Percentiles rank a stretch among this genome's conserved stretches.
phyloP scores from a whole-genome alignment of 1,284 basidiomycete species.

The Phellopilus nigrolimitatus region DNA sequence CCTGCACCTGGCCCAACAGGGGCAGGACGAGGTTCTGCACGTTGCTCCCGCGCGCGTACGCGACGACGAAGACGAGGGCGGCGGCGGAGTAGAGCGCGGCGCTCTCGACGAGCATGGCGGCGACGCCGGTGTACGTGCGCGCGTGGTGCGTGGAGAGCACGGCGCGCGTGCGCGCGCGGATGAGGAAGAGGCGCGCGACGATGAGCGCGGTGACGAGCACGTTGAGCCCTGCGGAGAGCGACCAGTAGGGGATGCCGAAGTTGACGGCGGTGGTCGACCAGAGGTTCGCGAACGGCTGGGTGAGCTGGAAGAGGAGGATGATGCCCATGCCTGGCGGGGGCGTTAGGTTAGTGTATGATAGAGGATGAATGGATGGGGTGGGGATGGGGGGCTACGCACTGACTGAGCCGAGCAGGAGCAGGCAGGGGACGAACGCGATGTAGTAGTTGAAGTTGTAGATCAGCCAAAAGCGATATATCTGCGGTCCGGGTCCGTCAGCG shows the following conservation, averaged over 20 bases:
- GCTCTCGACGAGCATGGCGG: constrained; percentile 26
- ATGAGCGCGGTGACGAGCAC: constrained; percentile 26
- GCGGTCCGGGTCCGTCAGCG: neutral
- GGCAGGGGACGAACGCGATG: constrained; percentile 50
- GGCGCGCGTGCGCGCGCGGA: constrained; percentile 15
- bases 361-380: constrained; percentile 53
- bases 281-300: constrained; percentile 17
- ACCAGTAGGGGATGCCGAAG: constrained; percentile 24
- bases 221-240: constrained; percentile 25
- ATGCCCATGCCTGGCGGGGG: constrained; percentile 19
- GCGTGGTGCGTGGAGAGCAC: constrained; percentile 18
- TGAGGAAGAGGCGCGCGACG: constrained; percentile 18
- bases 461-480: neutral
- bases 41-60: constrained; percentile 28
- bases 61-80: constrained; percentile 29
- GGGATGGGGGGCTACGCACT: constrained; percentile 68
- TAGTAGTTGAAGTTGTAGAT: constrained; percentile 31
- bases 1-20: constrained; percentile 35
- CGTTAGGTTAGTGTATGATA: constrained; percentile 37
- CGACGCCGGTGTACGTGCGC: constrained; percentile 24
- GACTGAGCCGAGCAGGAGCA: constrained; percentile 60
- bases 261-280: constrained; percentile 22
- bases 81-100: constrained; percentile 25
- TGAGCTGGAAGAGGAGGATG: constrained; percentile 20
- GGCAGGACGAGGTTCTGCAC: constrained; percentile 33